phyloP scores from a whole-genome alignment of 2,329 filamentous ascomycete genomes.

The Lecanicillium sp. region DNA sequence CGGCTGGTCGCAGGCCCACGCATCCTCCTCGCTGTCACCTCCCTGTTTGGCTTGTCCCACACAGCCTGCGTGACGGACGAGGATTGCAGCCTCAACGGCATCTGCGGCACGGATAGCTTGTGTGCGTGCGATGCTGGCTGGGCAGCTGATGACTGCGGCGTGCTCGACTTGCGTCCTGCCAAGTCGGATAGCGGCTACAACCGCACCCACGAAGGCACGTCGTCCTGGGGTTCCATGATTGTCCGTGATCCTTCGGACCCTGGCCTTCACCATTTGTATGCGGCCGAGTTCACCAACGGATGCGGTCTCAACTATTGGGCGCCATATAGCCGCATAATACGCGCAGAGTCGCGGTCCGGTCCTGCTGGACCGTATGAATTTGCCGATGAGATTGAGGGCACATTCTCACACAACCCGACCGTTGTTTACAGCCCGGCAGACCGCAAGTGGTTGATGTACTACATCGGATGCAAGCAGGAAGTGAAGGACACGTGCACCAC shows the following conservation, averaged over 20 bases:
- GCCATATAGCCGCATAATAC: constrained; percentile 34
- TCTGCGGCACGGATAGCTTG: constrained; percentile 11
- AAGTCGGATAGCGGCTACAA: constrained; percentile 36
- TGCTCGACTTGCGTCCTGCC: constrained; percentile 34
- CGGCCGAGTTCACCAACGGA: constrained; percentile 35
- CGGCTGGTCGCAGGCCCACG: not conserved
- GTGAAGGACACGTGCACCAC: constrained; percentile 8
- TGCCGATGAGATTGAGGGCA: constrained; percentile 28
- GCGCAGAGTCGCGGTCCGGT: constrained; percentile 35
- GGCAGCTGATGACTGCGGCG: constrained; percentile 33
- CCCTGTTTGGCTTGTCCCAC: not conserved
- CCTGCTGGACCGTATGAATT: constrained; percentile 36
- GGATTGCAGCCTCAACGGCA: constrained; percentile 22
- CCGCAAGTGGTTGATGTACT: constrained; percentile 34
- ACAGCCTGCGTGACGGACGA: constrained; percentile 16
- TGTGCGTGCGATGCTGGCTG: constrained; percentile 33
- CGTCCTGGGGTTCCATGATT: constrained; percentile 41
- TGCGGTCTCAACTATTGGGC: constrained; percentile 40
- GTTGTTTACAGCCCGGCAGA: constrained; percentile 36
- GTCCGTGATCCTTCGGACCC: constrained; percentile 31
- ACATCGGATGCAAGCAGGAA: constrained; percentile 27
- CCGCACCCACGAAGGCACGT: constrained; percentile 30
- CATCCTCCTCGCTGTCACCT: constrained; percentile 1
- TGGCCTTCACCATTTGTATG: constrained; percentile 34
- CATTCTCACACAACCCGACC: constrained; percentile 39